phyloP scores from a whole-genome alignment of 208 protist genomes.

The Trypanosoma melophagium region DNA sequence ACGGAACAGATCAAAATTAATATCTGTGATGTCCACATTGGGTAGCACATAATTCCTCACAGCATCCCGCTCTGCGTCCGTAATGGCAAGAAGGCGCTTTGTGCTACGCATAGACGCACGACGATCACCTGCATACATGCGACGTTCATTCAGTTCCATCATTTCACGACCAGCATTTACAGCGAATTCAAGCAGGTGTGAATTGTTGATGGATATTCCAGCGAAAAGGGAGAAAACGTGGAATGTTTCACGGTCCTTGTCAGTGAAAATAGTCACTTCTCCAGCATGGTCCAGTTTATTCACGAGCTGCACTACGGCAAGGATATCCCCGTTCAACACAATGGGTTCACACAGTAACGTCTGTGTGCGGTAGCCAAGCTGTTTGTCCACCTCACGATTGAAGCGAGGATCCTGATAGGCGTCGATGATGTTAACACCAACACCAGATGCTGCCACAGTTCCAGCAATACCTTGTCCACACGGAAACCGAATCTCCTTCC shows the following conservation, averaged over 20 bases:
- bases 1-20: conserved; percentile 69
- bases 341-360: conserved; percentile 84
- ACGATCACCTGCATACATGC: conserved; percentile 17
- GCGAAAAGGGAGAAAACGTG: conserved; percentile 79
- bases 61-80: conserved; percentile 37
- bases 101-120: not conserved
- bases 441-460: conserved; percentile 57
- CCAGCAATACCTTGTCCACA: conserved; percentile 75
- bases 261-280: conserved; percentile 49
- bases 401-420: conserved; percentile 74
- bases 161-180: conserved; percentile 69
- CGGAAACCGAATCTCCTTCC: conserved; percentile 78
- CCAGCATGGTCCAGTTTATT: conserved; percentile 73
- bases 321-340: conserved; percentile 72
- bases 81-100: conserved; percentile 36
- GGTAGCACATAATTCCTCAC: conserved; percentile 39
- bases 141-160: conserved; percentile 63
- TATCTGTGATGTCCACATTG: conserved; percentile 57
- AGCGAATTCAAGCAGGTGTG: conserved; percentile 80
- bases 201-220: conserved; percentile 87
- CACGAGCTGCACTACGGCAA: conserved; percentile 86
- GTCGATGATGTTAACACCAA: conserved; percentile 72
- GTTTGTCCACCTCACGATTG: conserved; percentile 78
- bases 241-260: conserved; percentile 64
- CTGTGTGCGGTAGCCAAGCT: conserved; percentile 75